A percentile compares a stretch with the other conserved stretches of the same genome.
These are phyloP conservation scores for Eustoma russellianum DNA, from an alignment of 257 asterid genomes.

Conservation along the genomic window DNA sequence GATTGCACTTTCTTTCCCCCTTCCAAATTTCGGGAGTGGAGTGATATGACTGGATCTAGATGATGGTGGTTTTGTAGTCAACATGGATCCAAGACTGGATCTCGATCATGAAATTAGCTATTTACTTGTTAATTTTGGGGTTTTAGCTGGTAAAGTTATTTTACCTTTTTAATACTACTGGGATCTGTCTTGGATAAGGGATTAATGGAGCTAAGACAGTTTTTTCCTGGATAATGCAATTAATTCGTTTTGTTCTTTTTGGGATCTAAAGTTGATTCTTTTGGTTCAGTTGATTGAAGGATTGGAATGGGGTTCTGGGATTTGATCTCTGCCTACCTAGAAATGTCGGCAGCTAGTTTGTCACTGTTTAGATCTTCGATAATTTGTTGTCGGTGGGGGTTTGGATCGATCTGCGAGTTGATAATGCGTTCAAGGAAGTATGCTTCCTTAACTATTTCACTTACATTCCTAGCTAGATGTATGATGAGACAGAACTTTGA, in stretches of 20 bases:
- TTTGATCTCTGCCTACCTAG: neutral
- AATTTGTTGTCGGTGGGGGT: neutral
- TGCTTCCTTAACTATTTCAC: neutral
- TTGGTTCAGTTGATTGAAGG: neutral
- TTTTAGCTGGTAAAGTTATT: constrained; percentile 7
- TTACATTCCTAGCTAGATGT: neutral
- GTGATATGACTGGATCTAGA: constrained; percentile 32
- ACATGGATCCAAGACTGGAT: constrained; percentile 7
- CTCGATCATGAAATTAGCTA: constrained; percentile 13
- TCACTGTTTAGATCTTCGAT: neutral
- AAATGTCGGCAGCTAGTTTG: neutral
- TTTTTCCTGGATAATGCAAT: constrained; percentile 5
- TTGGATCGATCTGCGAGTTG: constrained; percentile 4
- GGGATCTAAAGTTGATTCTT: neutral
- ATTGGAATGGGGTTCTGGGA: neutral
- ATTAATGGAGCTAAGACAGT: constrained; percentile 2
- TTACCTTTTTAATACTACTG: constrained; percentile 3
- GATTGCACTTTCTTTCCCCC: constrained; percentile 9
- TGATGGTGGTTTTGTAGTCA: constrained; percentile 3
- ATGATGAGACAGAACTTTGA: too few species aligned
- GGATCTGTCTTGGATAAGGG: constrained; percentile 17
- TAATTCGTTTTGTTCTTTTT: constrained; percentile 5
- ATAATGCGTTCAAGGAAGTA: neutral
- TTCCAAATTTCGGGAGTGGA: neutral
- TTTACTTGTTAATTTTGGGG: constrained; percentile 6